Evolutionary conservation across 495 filamentous ascomycete genomes (phyloP).

Genomic region (Elasticomyces elasticus): DNA sequence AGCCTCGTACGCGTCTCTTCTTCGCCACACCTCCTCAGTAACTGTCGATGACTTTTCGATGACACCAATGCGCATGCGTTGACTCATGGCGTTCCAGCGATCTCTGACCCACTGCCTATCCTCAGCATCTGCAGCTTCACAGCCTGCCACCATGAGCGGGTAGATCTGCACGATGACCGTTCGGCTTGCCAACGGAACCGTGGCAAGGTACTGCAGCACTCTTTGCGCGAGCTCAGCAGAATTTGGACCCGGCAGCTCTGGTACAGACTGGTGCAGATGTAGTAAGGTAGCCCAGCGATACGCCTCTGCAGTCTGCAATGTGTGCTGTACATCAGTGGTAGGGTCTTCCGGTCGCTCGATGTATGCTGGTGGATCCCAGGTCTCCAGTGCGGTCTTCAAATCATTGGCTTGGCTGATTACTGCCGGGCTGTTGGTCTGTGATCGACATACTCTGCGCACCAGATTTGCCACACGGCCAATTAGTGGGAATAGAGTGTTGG

Average conservation of each 20-base stretch:
- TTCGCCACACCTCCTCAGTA: conserved; percentile 46
- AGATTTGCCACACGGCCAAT: conserved; percentile 62
- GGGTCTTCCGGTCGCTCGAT: conserved; percentile 56
- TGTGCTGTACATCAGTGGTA: conserved; percentile 53
- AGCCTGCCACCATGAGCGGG: conserved; percentile 62
- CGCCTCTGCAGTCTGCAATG: conserved; percentile 61
- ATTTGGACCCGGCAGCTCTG: conserved; percentile 55
- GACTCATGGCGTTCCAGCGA: conserved; percentile 54
- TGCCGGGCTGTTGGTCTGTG: conserved; percentile 47
- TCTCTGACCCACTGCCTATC: conserved; percentile 60
- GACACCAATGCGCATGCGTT: conserved; percentile 60
- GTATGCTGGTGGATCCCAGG: conserved; percentile 49
- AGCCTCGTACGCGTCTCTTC: conserved; percentile 41
- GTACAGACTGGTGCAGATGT: conserved; percentile 69
- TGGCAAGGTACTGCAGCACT: conserved; percentile 52
- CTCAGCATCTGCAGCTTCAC: conserved; percentile 51
- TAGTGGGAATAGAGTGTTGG: conserved; percentile 60
- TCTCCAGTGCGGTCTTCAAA: conserved; percentile 51
- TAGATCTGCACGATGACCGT: conserved; percentile 70
- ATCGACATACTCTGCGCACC: conserved; percentile 52
- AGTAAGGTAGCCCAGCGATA: conserved; percentile 68
- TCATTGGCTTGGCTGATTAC: conserved; percentile 58
- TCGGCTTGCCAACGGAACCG: conserved; percentile 52
- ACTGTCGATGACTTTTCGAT: conserved; percentile 54
- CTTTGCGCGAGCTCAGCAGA: conserved; percentile 52